Evolutionary conservation across 768 basidiomycete genomes (phyloP).

Genomic region (Termitomyces sp.): DNA sequence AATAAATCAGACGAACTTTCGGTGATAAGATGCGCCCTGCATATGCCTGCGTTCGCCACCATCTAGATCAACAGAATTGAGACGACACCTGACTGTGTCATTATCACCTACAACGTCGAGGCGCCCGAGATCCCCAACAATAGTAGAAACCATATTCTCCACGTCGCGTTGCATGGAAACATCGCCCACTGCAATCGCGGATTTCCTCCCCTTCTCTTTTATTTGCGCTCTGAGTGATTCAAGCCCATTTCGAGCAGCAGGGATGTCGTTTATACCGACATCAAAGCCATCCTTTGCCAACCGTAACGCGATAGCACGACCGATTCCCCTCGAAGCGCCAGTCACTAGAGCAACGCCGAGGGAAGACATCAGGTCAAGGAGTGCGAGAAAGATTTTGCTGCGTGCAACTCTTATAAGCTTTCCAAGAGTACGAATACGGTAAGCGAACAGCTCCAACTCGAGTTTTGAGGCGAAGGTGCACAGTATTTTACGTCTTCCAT

Average conservation of each 20-base stretch:
- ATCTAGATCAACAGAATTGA: conserved; percentile 17
- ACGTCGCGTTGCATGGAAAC: conserved; percentile 30
- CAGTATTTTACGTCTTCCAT: neutral
- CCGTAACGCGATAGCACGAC: conserved; percentile 34
- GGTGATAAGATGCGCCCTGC: conserved; percentile 12
- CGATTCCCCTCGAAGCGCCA: conserved; percentile 33
- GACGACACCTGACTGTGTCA: too few relatives aligned
- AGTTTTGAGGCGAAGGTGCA: neutral
- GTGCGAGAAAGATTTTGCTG: neutral
- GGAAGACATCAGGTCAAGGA: conserved; percentile 21
- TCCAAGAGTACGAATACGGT: neutral
- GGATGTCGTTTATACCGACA: conserved; percentile 29
- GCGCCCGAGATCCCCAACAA: neutral
- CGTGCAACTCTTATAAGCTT: neutral
- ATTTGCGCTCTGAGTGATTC: conserved; percentile 9
- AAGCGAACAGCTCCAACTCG: neutral
- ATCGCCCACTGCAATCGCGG: neutral
- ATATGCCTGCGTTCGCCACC: conserved; percentile 32
- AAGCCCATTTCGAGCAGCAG: conserved; percentile 3
- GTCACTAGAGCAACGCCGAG: conserved; percentile 16
- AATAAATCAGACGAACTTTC: conserved; percentile 15
- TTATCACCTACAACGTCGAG: conserved; percentile 7
- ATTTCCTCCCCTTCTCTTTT: conserved; percentile 8
- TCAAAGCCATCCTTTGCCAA: conserved; percentile 22
- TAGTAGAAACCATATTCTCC: conserved; percentile 22